Evolutionary conservation across 2,329 filamentous ascomycete species (phyloP).

Genomic region (Chrysoporthe austroafricana): DNA sequence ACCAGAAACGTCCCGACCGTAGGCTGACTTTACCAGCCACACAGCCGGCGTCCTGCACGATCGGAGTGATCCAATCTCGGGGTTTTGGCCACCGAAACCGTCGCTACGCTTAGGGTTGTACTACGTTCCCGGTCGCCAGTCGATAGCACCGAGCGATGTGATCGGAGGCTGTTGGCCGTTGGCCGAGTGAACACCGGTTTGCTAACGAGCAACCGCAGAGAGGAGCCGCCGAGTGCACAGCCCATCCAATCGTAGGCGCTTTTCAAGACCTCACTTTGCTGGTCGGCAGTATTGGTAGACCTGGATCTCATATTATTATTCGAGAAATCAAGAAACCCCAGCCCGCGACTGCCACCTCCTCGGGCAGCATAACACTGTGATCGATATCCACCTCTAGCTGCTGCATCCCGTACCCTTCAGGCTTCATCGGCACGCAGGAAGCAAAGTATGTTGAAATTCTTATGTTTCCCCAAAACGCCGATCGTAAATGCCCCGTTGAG

Average conservation of each 20-base stretch:
- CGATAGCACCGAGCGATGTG: no score
- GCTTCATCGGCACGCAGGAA: slow-evolving; percentile 31
- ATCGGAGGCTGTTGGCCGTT: no score
- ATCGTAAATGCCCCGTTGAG: slow-evolving; percentile 38
- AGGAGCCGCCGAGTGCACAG: not conserved
- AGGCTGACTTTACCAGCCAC: no score
- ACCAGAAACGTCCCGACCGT: not conserved
- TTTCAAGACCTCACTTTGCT: not conserved
- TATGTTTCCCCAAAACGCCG: slow-evolving; percentile 41
- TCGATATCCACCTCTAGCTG: slow-evolving; percentile 3
- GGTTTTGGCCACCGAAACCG: no score
- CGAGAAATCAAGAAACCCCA: not conserved
- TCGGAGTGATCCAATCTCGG: no score
- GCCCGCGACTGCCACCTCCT: not conserved
- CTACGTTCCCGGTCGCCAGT: no score
- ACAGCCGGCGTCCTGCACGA: no score
- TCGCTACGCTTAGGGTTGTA: no score
- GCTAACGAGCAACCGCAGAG: not conserved
- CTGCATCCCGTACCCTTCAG: slow-evolving; percentile 17
- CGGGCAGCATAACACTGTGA: not conserved
- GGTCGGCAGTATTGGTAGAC: not conserved
- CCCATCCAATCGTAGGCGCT: no score
- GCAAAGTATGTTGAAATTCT: slow-evolving; percentile 43
- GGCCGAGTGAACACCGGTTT: not conserved
- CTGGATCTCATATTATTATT: not conserved